Conservation (phyloP, 345 rosid genomes). For the Salix brachista region DNA sequence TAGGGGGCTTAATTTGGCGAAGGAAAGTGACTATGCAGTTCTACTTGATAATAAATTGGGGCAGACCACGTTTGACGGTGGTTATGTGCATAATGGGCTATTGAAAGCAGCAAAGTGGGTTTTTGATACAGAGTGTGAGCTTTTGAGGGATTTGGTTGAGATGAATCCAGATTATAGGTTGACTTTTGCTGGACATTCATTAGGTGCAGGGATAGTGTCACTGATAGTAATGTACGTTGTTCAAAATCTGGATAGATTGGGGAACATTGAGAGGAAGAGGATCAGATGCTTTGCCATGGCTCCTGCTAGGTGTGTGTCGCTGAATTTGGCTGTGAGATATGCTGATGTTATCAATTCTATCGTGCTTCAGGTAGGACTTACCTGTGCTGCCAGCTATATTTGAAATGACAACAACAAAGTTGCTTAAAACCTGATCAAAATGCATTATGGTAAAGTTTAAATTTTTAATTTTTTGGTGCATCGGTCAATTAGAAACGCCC, state of each 20-base stretch:
- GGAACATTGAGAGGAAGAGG: conserved; percentile 66
- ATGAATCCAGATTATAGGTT: conserved; percentile 58
- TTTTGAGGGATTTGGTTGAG: conserved; percentile 55
- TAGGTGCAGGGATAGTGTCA: conserved; percentile 82
- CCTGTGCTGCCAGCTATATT: neutral
- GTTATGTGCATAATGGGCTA: conserved; percentile 88
- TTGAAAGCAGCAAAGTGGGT: conserved; percentile 81
- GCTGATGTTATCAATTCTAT: conserved; percentile 81
- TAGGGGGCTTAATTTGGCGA: conserved; percentile 82
- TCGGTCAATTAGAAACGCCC: neutral
- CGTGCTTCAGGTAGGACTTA: conserved; percentile 68
- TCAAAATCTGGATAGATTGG: conserved; percentile 58
- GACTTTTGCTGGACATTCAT: conserved; percentile 87
- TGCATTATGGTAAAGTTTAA: neutral
- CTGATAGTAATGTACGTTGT: conserved; percentile 55
- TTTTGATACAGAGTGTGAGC: conserved; percentile 56
- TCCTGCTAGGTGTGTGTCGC: conserved; percentile 84
- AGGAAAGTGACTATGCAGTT: conserved; percentile 79
- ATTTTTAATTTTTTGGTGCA: neutral
- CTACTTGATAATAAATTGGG: conserved; percentile 85
- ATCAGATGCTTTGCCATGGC: conserved; percentile 86
- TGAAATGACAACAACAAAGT: neutral
- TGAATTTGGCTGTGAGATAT: conserved; percentile 87
- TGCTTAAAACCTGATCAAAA: neutral
- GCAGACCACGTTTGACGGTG: conserved; percentile 84